These are phyloP conservation scores for Lathyrus sativus DNA, from an alignment of 306 rosid species.

Conservation along the genomic window DNA sequence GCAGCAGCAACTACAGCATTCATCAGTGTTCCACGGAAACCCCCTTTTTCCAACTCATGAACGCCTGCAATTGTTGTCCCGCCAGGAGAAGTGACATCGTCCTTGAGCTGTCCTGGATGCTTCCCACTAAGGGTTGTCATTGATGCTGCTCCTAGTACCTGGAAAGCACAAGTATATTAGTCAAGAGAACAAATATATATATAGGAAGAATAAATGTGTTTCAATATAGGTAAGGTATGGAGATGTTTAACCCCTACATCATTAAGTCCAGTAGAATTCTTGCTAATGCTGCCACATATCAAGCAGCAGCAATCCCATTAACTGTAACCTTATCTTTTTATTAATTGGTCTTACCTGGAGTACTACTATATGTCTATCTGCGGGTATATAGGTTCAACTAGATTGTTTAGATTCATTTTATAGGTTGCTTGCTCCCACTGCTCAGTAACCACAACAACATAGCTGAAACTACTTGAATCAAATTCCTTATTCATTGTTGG, in stretches of 20 bases:
- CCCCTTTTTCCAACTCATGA: slow-evolving; percentile 89
- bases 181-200: not conserved
- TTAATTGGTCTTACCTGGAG: slow-evolving; percentile 1
- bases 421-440: slow-evolving; percentile 15
- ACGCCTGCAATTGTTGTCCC: slow-evolving; percentile 88
- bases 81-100: slow-evolving; percentile 83
- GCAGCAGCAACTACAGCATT: slow-evolving; percentile 86
- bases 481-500: slow-evolving; percentile 7
- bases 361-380: not conserved
- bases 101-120: slow-evolving; percentile 91
- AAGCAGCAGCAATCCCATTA: slow-evolving; percentile 21
- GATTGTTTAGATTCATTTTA: slow-evolving; percentile 11
- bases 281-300: slow-evolving; percentile 15
- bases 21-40: slow-evolving; percentile 90
- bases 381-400: not conserved
- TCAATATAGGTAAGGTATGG: slow-evolving; percentile 1
- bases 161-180: slow-evolving; percentile 5
- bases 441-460: slow-evolving; percentile 21
- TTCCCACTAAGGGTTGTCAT: slow-evolving; percentile 65
- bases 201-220: not conserved
- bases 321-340: not conserved
- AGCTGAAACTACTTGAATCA: slow-evolving; percentile 7
- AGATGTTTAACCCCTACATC: slow-evolving; percentile 1
- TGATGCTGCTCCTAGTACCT: slow-evolving; percentile 93
- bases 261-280: not conserved